phyloP scores from a whole-genome alignment of 352 stramenopile species.

The Globisporangium cylindrosporum region DNA sequence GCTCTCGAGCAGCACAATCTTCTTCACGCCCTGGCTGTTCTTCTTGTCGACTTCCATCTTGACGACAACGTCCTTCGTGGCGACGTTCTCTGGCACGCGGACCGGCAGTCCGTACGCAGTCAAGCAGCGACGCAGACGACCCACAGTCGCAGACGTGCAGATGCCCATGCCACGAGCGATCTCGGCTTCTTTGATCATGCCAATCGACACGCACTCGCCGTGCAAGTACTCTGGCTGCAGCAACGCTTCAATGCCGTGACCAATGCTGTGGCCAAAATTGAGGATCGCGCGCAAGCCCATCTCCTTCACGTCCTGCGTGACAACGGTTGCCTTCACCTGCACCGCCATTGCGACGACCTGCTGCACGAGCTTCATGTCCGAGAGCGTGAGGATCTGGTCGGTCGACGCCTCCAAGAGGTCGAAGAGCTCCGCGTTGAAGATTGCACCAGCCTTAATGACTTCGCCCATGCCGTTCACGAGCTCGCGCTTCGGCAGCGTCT shows the following conservation, averaged over 20 bases:
- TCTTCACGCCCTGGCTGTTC: constrained; percentile 78
- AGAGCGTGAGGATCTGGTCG: constrained; percentile 66
- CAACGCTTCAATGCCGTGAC: constrained; percentile 97
- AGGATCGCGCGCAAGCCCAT: constrained; percentile 95
- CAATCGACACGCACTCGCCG: constrained; percentile 96
- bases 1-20: constrained; percentile 71
- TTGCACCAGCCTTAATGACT: constrained; percentile 98
- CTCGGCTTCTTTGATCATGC: constrained; percentile 96
- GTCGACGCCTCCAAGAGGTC: constrained; percentile 91
- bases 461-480: constrained; percentile 94
- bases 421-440: constrained; percentile 94
- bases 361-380: constrained; percentile 67
- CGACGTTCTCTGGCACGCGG: constrained; percentile 52
- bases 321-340: constrained; percentile 95
- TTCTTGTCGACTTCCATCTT: constrained; percentile 91
- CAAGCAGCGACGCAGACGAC: constrained; percentile 62
- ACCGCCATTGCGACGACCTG: constrained; percentile 59
- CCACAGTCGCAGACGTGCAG: constrained; percentile 68
- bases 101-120: constrained; percentile 70
- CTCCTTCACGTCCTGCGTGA: constrained; percentile 95
- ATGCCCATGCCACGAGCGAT: constrained; percentile 84
- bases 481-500: constrained; percentile 95
- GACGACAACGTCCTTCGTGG: constrained; percentile 57
- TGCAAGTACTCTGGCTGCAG: constrained; percentile 95
- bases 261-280: constrained; percentile 99